Conservation (phyloP, 306 rosid genomes). For the Carpinus viminea region DNA sequence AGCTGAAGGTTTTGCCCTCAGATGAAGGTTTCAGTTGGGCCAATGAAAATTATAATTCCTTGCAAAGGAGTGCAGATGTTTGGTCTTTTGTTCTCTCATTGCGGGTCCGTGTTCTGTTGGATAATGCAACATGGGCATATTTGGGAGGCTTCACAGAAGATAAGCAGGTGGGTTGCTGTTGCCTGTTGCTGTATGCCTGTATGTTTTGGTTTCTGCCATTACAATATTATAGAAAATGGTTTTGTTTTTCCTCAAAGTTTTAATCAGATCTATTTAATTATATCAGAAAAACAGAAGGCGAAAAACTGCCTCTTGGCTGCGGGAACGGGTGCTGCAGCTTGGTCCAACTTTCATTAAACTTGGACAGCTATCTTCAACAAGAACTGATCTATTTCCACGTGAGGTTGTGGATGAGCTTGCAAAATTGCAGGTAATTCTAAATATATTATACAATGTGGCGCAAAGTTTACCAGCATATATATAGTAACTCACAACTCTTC, state of each 20-base stretch:
- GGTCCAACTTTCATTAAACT: slow-evolving; percentile 95
- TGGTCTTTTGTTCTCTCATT: slow-evolving; percentile 88
- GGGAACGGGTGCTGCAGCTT: slow-evolving; percentile 83
- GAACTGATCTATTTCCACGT: slow-evolving; percentile 83
- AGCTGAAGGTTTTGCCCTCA: slow-evolving; percentile 33
- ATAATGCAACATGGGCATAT: slow-evolving; percentile 87
- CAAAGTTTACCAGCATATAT: too few species aligned
- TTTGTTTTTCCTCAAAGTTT: slow-evolving; percentile 6
- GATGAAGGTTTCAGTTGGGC: slow-evolving; percentile 29
- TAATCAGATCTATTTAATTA: slow-evolving; percentile 1
- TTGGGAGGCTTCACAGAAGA: slow-evolving; percentile 82
- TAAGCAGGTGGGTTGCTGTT: slow-evolving; percentile 57
- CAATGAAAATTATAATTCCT: slow-evolving; percentile 59
- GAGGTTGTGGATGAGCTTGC: slow-evolving; percentile 92
- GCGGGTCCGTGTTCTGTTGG: slow-evolving; percentile 76
- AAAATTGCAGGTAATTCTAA: slow-evolving; percentile 69
- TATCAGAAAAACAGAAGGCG: slow-evolving; percentile 65
- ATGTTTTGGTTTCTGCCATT: background rate
- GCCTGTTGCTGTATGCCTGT: background rate
- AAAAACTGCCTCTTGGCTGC: slow-evolving; percentile 82
- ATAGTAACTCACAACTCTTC: too few species aligned
- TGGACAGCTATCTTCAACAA: slow-evolving; percentile 90
- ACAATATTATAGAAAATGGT: background rate
- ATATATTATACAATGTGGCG: background rate
- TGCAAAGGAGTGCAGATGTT: slow-evolving; percentile 82